Evolutionary conservation across 257 asterid genomes (phyloP).

Genomic region (Lycium barbarum): DNA sequence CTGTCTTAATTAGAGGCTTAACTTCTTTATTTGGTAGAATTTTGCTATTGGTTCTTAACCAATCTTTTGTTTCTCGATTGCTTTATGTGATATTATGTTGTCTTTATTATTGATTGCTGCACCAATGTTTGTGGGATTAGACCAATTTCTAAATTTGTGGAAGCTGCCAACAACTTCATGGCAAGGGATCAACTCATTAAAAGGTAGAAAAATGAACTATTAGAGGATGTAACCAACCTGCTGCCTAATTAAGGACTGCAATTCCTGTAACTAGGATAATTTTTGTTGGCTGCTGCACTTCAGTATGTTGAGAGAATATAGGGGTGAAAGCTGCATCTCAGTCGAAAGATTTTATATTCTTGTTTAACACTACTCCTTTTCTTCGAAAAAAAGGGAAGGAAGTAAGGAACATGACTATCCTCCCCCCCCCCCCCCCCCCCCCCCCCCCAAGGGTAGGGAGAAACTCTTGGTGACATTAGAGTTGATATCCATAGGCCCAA

Average conservation of each 20-base stretch:
- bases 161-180: not conserved
- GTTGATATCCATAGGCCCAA: not conserved
- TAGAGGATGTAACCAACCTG: not conserved
- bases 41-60: conserved; percentile 15
- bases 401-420: not conserved
- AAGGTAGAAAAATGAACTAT: not conserved
- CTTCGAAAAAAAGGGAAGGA: not conserved
- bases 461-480: conserved; percentile 1
- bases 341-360: not conserved
- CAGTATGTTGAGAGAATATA: not conserved
- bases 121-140: not conserved
- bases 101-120: not conserved
- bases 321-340: conserved; percentile 4
- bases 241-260: not conserved
- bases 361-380: not conserved
- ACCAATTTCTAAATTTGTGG: not conserved
- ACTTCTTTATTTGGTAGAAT: not conserved
- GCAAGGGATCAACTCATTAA: not conserved
- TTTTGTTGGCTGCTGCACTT: conserved; percentile 6
- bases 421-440: not conserved
- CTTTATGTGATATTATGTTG: not conserved
- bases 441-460: not conserved
- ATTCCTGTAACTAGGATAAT: not conserved
- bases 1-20: not conserved
- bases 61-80: not conserved